Base-by-base conservation (phyloP, 2,329 filamentous ascomycete species). In the Epichloe sp. region DNA sequence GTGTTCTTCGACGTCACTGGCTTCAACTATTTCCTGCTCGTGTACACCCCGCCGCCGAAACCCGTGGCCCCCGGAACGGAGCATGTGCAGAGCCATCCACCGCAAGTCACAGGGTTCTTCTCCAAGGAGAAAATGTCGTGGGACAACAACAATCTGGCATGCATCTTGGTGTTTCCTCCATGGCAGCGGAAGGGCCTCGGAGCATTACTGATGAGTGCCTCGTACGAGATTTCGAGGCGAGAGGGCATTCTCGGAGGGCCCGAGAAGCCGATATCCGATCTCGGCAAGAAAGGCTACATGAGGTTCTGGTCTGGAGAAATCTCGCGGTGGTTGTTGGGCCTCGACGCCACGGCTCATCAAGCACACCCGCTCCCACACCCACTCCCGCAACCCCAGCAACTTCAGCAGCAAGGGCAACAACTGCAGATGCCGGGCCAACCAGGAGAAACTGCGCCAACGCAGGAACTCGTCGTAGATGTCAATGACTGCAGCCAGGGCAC, bases 81-180 rank as follows among this genome's bases (percentile, higher is more conserved):
- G 37, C 50, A 54, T 11, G 48, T 26, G 17, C 52, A 47, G 21
- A 46, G 17, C 23, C 49, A 31, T 15, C 53, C 57, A 2, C 65
- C 65, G 11, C 67, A 68, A 49, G 83, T 96, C 34, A 80, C 91
- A 1, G 93, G 93, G n/a, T 97, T 97, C 76, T 98, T 97, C 72
- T 94, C 87, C 56, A 97, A 98, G 65, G 93, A 98, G 68, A 97
- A 97, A 66, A 86, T 96, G 75, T 95, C 88, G 3, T 98, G 93
- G 91, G 93, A 98, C 62, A 90, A 91, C 62, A 97, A 98, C 68
- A 98, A 97, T 58, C 77, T 98, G 5, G 93, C 93, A 1, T 98
- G 93, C 64, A 98, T 98, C 59, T 75, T 97, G 6, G 79, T 97
- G 15, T 97, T 97, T 62, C 93, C 93, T 1, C 93, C 93, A 0